Evolutionary conservation across 1,284 basidiomycete genomes (phyloP).

Genomic region (Fomitopsis betulina): DNA sequence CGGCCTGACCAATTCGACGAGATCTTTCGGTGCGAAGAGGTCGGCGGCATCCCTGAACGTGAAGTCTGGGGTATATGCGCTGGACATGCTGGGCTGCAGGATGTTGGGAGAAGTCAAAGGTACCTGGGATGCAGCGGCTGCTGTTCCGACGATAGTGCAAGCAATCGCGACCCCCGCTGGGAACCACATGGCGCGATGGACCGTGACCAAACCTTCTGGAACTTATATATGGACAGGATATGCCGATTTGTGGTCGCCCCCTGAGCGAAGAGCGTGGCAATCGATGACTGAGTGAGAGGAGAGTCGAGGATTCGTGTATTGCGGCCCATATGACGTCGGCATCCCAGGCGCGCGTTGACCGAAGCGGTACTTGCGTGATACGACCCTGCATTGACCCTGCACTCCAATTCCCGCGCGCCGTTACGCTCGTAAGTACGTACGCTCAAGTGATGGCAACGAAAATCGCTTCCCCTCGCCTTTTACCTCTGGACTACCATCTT

Average conservation of each 20-base stretch:
- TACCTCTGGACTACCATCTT: neutral
- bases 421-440: neutral
- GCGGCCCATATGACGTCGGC: neutral
- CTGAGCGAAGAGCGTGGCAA: neutral
- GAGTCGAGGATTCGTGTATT: neutral
- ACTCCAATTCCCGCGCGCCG: neutral
- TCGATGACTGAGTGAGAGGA: neutral
- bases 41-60: constrained; percentile 50
- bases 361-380: neutral
- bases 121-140: constrained; percentile 41
- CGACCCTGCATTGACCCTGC: too few species aligned
- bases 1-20: constrained; percentile 71
- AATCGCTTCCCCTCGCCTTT: neutral
- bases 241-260: neutral
- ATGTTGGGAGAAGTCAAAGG: constrained; percentile 32
- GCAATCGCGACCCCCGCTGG: constrained; percentile 24
- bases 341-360: neutral
- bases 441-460: neutral
- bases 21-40: constrained; percentile 67
- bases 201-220: neutral
- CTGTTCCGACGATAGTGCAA: constrained; percentile 34
- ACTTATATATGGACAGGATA: neutral
- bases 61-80: constrained; percentile 35
- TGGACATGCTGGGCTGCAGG: constrained; percentile 18
- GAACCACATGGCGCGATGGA: constrained; percentile 29